A percentile compares a stretch with the other conserved stretches of the same genome.
These are phyloP conservation scores for Diaporthe destruens DNA, from an alignment of 2,329 filamentous ascomycete species.

Conservation along the genomic window DNA sequence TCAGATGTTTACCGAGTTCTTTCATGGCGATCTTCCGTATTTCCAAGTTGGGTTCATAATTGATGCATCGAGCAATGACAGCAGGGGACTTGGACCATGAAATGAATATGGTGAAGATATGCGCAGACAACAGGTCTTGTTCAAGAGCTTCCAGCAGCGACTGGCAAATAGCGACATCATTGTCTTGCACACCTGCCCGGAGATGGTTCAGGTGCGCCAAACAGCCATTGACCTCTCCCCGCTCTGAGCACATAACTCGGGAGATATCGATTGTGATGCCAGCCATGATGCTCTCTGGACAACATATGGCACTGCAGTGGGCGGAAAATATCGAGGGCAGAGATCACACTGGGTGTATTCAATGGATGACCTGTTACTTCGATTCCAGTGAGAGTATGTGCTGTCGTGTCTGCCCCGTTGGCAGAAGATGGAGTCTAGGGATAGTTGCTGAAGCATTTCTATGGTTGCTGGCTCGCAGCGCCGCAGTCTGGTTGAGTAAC, in stretches of 20 bases:
- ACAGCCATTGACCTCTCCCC: not conserved
- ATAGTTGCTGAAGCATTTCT: not conserved
- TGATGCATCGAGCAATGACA: slow-evolving; percentile 12
- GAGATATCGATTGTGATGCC: not conserved
- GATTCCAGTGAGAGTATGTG: not conserved
- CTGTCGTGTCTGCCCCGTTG: no score
- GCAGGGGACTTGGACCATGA: slow-evolving; percentile 27
- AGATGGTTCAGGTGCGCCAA: slow-evolving; percentile 24
- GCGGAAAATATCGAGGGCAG: no score
- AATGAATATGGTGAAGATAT: slow-evolving; percentile 27
- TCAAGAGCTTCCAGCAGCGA: slow-evolving; percentile 15
- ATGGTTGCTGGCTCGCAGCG: not conserved
- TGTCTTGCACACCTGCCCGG: not conserved
- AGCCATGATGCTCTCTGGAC: not conserved
- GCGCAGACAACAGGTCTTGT: not conserved
- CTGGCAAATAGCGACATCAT: slow-evolving; percentile 18
- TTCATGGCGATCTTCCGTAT: slow-evolving; percentile 5
- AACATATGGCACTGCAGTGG: not conserved
- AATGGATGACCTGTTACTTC: no score
- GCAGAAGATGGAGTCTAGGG: not conserved
- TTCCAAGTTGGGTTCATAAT: not conserved
- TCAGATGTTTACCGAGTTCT: slow-evolving; percentile 18
- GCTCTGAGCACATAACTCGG: not conserved
- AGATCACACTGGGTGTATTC: not conserved
- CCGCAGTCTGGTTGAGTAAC: slow-evolving; percentile 4